Evolutionary conservation across 352 stramenopile species (phyloP).

Genomic region (Globisporangium orthogonon): DNA sequence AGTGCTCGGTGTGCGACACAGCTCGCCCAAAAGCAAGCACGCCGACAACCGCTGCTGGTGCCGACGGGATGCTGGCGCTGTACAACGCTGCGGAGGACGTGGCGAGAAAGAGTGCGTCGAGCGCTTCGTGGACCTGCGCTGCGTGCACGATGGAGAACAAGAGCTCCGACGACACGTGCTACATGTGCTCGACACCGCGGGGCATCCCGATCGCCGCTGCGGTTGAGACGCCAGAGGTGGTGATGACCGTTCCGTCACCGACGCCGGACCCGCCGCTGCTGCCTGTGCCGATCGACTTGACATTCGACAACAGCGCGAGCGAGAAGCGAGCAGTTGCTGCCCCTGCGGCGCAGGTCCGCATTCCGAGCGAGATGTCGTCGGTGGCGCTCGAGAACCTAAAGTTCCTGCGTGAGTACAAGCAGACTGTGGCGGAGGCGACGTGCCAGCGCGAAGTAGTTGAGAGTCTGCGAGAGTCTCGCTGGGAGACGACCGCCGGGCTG

Average conservation of each 20-base stretch:
- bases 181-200: constrained; percentile 63
- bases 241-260: constrained; percentile 23
- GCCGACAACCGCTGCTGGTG: constrained; percentile 16
- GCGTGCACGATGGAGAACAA: constrained; percentile 84
- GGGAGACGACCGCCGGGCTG: constrained; percentile 68
- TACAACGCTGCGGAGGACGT: constrained; percentile 60
- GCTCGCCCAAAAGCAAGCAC: constrained; percentile 19
- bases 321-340: constrained; percentile 2
- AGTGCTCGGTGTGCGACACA: constrained; percentile 75
- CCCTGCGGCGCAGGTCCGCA: not conserved
- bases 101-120: constrained; percentile 19
- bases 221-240: constrained; percentile 18
- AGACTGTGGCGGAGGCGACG: constrained; percentile 28
- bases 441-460: constrained; percentile 23
- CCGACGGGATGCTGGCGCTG: constrained; percentile 57
- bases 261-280: constrained; percentile 18
- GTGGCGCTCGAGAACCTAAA: constrained; percentile 33
- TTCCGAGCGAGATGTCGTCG: constrained; percentile 8
- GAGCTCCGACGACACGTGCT: constrained; percentile 36
- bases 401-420: constrained; percentile 46
- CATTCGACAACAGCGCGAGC: constrained; percentile 17
- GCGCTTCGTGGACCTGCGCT: constrained; percentile 39
- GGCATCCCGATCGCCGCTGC: constrained; percentile 32
- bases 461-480: constrained; percentile 30
- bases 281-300: constrained; percentile 29